phyloP scores from a whole-genome alignment of 2,329 filamentous ascomycete species.

The Penicillium fuscoglaucum region DNA sequence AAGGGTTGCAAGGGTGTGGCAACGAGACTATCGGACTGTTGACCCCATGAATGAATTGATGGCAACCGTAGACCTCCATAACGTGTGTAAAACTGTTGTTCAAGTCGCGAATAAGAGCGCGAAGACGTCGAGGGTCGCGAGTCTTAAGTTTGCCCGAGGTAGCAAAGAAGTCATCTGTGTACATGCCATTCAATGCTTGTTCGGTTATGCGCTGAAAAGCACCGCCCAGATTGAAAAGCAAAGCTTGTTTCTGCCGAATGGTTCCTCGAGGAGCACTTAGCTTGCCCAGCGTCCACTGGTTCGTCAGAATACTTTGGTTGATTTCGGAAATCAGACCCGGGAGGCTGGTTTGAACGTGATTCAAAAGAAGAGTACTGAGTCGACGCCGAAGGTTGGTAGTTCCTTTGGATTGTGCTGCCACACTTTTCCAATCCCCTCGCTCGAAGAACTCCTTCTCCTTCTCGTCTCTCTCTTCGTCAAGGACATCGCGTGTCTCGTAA shows the following conservation, averaged over 20 bases:
- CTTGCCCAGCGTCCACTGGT: slow-evolving; percentile 28
- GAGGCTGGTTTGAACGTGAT: neutral
- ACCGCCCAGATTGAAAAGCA: slow-evolving; percentile 23
- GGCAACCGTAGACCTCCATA: slow-evolving; percentile 22
- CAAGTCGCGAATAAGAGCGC: slow-evolving; percentile 28
- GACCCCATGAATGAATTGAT: neutral
- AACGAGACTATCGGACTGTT: neutral
- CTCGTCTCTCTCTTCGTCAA: neutral
- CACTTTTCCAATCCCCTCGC: slow-evolving; percentile 24
- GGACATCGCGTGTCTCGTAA: neutral
- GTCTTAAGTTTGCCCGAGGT: slow-evolving; percentile 11
- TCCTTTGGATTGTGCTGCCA: neutral
- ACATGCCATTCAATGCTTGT: slow-evolving; percentile 2
- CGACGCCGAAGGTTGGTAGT: neutral
- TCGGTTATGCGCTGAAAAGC: neutral
- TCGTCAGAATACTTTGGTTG: slow-evolving; percentile 18
- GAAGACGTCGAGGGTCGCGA: slow-evolving; percentile 28
- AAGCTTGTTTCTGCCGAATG: slow-evolving; percentile 29
- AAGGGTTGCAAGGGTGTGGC: neutral
- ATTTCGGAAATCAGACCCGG: neutral
- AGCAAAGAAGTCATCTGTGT: neutral
- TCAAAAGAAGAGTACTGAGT: neutral
- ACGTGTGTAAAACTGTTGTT: slow-evolving; percentile 32
- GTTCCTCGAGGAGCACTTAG: slow-evolving; percentile 29
- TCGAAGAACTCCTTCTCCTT: slow-evolving; percentile 21